A percentile compares a stretch with the other conserved stretches of the same genome.
These are phyloP conservation scores for Rhazya stricta DNA, from an alignment of 257 asterid genomes.

Conservation along the genomic window DNA sequence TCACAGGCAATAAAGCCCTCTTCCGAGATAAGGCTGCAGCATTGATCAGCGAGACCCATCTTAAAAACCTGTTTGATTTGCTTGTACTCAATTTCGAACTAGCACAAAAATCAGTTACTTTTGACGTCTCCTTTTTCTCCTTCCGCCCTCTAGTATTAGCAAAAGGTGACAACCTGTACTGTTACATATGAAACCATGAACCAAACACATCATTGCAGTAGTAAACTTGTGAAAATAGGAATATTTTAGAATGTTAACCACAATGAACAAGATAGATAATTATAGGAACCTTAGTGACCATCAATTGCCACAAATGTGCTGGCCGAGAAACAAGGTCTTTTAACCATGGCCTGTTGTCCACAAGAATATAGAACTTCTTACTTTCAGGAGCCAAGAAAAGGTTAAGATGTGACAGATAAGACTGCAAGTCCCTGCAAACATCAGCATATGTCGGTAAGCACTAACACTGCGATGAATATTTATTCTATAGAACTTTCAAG, in stretches of 20 bases:
- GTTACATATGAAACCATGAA: constrained; percentile 26
- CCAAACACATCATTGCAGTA: neutral
- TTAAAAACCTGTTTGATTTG: constrained; percentile 38
- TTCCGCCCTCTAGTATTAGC: constrained; percentile 71
- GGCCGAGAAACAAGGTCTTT: constrained; percentile 69
- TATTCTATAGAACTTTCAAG: neutral
- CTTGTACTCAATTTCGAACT: constrained; percentile 36
- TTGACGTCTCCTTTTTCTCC: constrained; percentile 37
- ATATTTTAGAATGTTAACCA: neutral
- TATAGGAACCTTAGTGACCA: constrained; percentile 91
- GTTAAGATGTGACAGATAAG: constrained; percentile 90
- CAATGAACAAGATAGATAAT: neutral
- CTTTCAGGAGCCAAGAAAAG: constrained; percentile 77
- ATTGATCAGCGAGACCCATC: constrained; percentile 71
- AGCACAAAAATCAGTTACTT: constrained; percentile 31
- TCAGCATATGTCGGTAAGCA: neutral
- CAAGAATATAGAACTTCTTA: constrained; percentile 68
- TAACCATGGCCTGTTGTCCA: constrained; percentile 94
- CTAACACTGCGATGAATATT: neutral
- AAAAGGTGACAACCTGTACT: constrained; percentile 96
- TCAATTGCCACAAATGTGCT: constrained; percentile 89
- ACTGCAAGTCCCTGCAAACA: constrained; percentile 75
- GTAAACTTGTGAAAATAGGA: neutral
- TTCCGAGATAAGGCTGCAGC: constrained; percentile 64
- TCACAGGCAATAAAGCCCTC: constrained; percentile 86